phyloP scores from a whole-genome alignment of 2,329 filamentous ascomycete species.

The Xylaria sp. region DNA sequence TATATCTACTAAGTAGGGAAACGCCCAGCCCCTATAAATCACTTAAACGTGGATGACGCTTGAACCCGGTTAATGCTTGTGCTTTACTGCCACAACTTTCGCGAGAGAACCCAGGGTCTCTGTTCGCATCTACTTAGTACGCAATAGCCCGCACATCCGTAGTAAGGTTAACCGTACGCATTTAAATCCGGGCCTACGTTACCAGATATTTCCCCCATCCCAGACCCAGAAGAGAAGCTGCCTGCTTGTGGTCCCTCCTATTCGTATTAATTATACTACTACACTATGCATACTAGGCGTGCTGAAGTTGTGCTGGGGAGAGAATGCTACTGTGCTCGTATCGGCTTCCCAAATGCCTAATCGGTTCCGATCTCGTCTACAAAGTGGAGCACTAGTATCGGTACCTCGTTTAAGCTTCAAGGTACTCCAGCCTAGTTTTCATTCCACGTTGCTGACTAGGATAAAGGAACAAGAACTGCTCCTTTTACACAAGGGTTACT shows the following conservation, averaged over 20 bases:
- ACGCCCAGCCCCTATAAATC: slow-evolving; percentile 9
- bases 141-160: background rate
- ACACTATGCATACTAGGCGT: background rate
- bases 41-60: slow-evolving; percentile 15
- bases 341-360: slow-evolving; percentile 13
- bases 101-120: slow-evolving; percentile 1
- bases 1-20: background rate
- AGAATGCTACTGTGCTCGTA: slow-evolving; percentile 16
- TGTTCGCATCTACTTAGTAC: background rate
- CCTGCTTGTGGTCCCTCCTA: background rate
- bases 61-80: background rate
- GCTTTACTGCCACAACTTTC: slow-evolving; percentile 13
- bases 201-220: slow-evolving; percentile 5
- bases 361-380: slow-evolving; percentile 7
- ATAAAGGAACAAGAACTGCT: slow-evolving; percentile 3
- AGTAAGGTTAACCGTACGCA: background rate
- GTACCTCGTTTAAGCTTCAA: slow-evolving; percentile 10
- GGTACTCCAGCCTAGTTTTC: slow-evolving; percentile 4
- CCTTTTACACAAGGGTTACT: background rate
- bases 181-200: background rate
- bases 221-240: background rate
- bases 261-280: slow-evolving; percentile 4
- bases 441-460: slow-evolving; percentile 21
- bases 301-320: slow-evolving; percentile 5
- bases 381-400: slow-evolving; percentile 4